Percentiles rank a stretch among this genome's conserved stretches.
phyloP scores from a whole-genome alignment of 2,329 filamentous ascomycete genomes.

The Cryphonectria parasitica region DNA sequence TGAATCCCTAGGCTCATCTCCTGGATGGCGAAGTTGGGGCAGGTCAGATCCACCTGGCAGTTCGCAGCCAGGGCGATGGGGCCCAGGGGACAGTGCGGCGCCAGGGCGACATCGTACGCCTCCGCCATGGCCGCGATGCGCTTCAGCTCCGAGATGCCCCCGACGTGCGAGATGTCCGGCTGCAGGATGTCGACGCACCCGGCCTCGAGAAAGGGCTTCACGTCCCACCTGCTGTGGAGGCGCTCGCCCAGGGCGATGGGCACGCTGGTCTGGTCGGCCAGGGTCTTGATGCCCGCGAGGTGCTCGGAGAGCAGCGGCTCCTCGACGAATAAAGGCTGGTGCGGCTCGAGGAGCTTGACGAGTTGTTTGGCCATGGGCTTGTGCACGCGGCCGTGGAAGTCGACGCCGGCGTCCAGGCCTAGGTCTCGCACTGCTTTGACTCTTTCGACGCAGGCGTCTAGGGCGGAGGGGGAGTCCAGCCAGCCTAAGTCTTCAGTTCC shows the following conservation, averaged over 20 bases:
- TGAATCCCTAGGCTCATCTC: slow-evolving; percentile 73
- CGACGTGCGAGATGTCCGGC: slow-evolving; percentile 66
- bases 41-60: slow-evolving; percentile 60
- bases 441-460: slow-evolving; percentile 62
- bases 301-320: slow-evolving; percentile 68
- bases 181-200: slow-evolving; percentile 65
- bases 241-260: slow-evolving; percentile 69
- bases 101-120: slow-evolving; percentile 66
- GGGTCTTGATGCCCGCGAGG: slow-evolving; percentile 58
- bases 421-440: slow-evolving; percentile 66
- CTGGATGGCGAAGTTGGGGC: slow-evolving; percentile 65
- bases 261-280: slow-evolving; percentile 56
- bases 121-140: slow-evolving; percentile 67
- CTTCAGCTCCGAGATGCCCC: slow-evolving; percentile 65
- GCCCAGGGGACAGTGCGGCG: slow-evolving; percentile 67
- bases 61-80: slow-evolving; percentile 67
- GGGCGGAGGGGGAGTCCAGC: slow-evolving; percentile 63
- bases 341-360: slow-evolving; percentile 63
- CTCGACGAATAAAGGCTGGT: slow-evolving; percentile 67
- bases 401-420: slow-evolving; percentile 67
- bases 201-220: slow-evolving; percentile 65
- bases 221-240: slow-evolving; percentile 67
- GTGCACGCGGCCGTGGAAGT: slow-evolving; percentile 72
- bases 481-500: slow-evolving; percentile 68
- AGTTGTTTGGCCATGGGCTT: slow-evolving; percentile 72